Percentiles rank a stretch among this genome's conserved stretches.
Conservation (phyloP, 2,329 filamentous ascomycete species). For the Penicillium corylophilum region DNA sequence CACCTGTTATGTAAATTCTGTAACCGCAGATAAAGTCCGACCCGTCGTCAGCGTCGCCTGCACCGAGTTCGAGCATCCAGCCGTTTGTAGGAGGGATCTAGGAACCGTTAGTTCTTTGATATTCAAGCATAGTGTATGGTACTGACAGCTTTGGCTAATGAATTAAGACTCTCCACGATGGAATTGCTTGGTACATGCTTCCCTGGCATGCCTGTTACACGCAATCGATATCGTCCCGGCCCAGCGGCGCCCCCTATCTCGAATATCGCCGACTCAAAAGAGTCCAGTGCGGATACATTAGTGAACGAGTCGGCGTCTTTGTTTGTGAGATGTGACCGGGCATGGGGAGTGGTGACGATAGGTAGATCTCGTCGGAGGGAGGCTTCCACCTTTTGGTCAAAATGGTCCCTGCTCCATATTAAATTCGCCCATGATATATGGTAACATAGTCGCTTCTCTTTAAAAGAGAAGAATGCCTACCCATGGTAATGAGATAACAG, state of each 20-base stretch:
- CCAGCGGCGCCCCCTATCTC: slow-evolving; percentile 33
- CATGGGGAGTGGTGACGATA: slow-evolving; percentile 65
- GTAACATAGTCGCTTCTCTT: not conserved
- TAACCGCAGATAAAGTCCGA: slow-evolving; percentile 50
- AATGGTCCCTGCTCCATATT: slow-evolving; percentile 46
- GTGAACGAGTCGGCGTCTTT: slow-evolving; percentile 53
- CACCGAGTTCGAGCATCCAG: slow-evolving; percentile 65
- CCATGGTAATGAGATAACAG: slow-evolving; percentile 66
- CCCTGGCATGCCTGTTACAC: slow-evolving; percentile 63
- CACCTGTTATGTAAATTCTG: slow-evolving; percentile 65
- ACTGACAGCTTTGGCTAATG: slow-evolving; percentile 45
- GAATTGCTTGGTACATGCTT: slow-evolving; percentile 57
- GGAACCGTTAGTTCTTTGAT: not conserved
- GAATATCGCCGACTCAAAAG: slow-evolving; percentile 54
- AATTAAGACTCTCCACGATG: slow-evolving; percentile 46
- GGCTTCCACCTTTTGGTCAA: slow-evolving; percentile 54
- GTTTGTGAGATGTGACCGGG: slow-evolving; percentile 52
- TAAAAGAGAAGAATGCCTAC: slow-evolving; percentile 17
- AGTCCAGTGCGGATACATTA: slow-evolving; percentile 55
- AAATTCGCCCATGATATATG: not conserved
- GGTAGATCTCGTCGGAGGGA: slow-evolving; percentile 55
- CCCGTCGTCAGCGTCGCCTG: slow-evolving; percentile 26
- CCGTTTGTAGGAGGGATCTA: slow-evolving; percentile 64
- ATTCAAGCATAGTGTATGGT: not conserved
- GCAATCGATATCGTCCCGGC: slow-evolving; percentile 45